Base-by-base conservation (phyloP, 345 rosid species). In the Limnanthes douglasii region DNA sequence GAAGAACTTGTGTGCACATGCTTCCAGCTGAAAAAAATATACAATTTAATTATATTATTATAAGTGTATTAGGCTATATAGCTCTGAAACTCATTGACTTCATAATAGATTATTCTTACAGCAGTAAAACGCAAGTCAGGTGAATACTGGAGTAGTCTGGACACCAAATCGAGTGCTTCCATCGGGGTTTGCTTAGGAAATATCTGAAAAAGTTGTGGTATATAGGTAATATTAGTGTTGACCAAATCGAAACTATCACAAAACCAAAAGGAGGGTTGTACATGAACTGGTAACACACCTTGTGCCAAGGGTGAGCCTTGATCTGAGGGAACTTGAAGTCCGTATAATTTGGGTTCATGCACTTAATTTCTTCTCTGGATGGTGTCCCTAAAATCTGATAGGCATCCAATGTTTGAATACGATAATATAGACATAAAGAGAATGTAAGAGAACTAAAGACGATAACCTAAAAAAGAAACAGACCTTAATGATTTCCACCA, bases 401-500 rank as follows among this genome's bases (percentile, higher is more conserved):
- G 15, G 4, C 21, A 42, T 20, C 37, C 25, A 43, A n/a, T n/a
- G n/a, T n/a, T n/a, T n/a, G n/a, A n/a, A n/a, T n/a, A n/a, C n/a
- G 10, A 37, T 15, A 18, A 28, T 15, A 33, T 11, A 30, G 31
- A 19, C 17, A 48, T 28, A 43, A 27, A 26, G 18, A 43, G 0
- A 37, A 16, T 26, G 34, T 36, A 8, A 34, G 17, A 12, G 38
- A 28, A 31, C 20, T 0, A 30, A 8, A 31, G 21, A 20, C 3
- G 19, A 2, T 28, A 11, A 31, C 5, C 4, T 11, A 0, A n/a
- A 45, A 39, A 27, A 27, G 10, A 7, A 39, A 1, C 5, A 4
- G 55, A 90, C 98, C 98, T 90, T 90, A 50, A 90, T 84, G 52
- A 90, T 84, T 66, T 90, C 95, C 24, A 90, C 95, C 34, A 90